Base-by-base conservation (phyloP, 768 basidiomycete species). In the Xerocomus brunneocitrinus region DNA sequence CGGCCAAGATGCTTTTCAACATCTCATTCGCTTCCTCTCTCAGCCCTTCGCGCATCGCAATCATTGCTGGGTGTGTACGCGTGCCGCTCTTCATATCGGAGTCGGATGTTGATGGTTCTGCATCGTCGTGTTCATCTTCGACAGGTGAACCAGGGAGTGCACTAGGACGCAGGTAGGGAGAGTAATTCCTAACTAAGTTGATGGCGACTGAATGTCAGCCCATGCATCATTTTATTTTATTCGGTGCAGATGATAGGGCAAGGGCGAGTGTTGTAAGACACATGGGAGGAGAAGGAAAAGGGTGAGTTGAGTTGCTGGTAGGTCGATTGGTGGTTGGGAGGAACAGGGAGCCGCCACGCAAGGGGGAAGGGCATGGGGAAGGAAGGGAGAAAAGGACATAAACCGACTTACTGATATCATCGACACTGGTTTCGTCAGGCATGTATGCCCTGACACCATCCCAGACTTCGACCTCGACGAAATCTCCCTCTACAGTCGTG, bases 181-280 rank as follows among this genome's bases (percentile, higher is more conserved):
- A 89, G 68, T 95, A 94, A 66, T 94, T 93, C 77, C 82, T 80
- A 78, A 91, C 89, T 89, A 95, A 75, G 79, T 92, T 91, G 63
- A 77, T 80, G 71, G 80, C 80, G 80, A 94, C 93, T 94, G 75
- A 65, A 73, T 56, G 75, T 87, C 82, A 89, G 86, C 83, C 77
- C 79, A 77, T 50, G 31, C 54, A 55, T 59, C 39, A 57, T 58
- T 57, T 59, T 52, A 54, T 58, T 56, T 61, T 57, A 62, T 63
- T 51, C 27, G 54, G 59, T 53, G 58, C 55, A 48, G 59, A 55
- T 53, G 54, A 32, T 57, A 56, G 58, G 58, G 55, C 60, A 68
- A 57, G 61, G 74, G 71, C 73, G 73, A 69, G 75, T 35, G 31
- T 57, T 38, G 54, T 47, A 49, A 50, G 28, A 57, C 34, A 55